Evolutionary conservation across 1,284 basidiomycete genomes (phyloP), one percentile per base, ranked within the genome.

Genomic region (Cutaneotrichosporon spelunceum): DNA sequence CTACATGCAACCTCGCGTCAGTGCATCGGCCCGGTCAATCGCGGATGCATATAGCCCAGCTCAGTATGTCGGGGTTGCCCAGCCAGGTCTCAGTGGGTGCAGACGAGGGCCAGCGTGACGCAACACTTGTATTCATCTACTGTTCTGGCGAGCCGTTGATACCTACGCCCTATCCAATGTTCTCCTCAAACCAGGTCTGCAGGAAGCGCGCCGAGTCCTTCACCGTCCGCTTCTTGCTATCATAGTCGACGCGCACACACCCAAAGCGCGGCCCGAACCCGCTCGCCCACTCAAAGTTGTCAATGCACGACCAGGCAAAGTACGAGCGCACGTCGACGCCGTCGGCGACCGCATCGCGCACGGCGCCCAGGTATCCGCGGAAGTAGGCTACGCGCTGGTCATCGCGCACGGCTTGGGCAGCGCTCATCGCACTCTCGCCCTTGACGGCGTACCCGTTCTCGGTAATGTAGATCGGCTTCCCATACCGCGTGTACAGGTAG

Each of bases 371-470:
- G 64, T 86, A 85, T 7, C 85, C 88, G 30, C 81, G 76, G 80
- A 85, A 90, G 77, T 88, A 90, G 60, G 84, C 81, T 36, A 88
- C 83, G 13, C 88, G 84, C 66, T 87, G 71, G 74, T 90, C 88
- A 50, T 39, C 30, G 53, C 60, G 26, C 2, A 86, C 87, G 55
- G 86, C 80, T 48, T 84, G 82, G 4, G 82, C 67, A 1, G 84
- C n/a, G n/a, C n/a, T 68, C 71, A 84, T 81, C 14, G 68, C 70
- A 69, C 82, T 79, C 76, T 91, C 89, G 69, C 85, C 84, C 72
- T 86, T 87, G 62, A 86, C 84, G 1, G 87, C 83, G 71, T 88
- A 89, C 0, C 88, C 87, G 72, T 88, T 88, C 77, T 89, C 86
- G 3, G 86, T 88, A 30, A 87, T 83, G 60, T 85, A 88, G 65